These are phyloP conservation scores for Aplosporella prunicola DNA, from an alignment of 2,329 filamentous ascomycete species.

Conservation along the genomic window DNA sequence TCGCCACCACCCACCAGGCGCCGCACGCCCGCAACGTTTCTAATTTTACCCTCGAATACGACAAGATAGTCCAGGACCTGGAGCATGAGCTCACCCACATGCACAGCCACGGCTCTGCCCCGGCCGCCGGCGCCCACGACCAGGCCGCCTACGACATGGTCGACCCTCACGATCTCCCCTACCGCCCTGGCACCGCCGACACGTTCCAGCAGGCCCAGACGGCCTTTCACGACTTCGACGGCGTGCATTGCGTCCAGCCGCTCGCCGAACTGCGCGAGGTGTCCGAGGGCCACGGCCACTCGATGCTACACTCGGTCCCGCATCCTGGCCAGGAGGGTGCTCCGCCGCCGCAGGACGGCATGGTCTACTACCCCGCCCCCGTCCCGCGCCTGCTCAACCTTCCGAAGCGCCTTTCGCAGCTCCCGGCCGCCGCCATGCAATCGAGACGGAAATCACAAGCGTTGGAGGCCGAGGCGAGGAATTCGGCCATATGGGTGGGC, in stretches of 20 bases:
- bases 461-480: slow-evolving; percentile 47
- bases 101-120: slow-evolving; percentile 7
- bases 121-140: slow-evolving; percentile 1
- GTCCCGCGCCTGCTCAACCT: slow-evolving; percentile 91
- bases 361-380: slow-evolving; percentile 92
- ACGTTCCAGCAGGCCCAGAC: slow-evolving; percentile 57
- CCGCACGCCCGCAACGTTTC: slow-evolving; percentile 7
- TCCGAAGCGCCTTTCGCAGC: slow-evolving; percentile 74
- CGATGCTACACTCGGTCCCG: slow-evolving; percentile 38
- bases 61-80: slow-evolving; percentile 27
- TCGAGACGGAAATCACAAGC: slow-evolving; percentile 67
- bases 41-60: slow-evolving; percentile 26
- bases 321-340: slow-evolving; percentile 17
- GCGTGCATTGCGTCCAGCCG: slow-evolving; percentile 59
- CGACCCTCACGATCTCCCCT: slow-evolving; percentile 19
- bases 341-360: slow-evolving; percentile 60
- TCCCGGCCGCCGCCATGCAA: slow-evolving; percentile 52
- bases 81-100: slow-evolving; percentile 17
- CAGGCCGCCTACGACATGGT: slow-evolving; percentile 5
- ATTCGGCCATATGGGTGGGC: slow-evolving; percentile 41
- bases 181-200: slow-evolving; percentile 44
- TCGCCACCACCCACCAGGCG: background rate
- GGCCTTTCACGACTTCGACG: slow-evolving; percentile 74
- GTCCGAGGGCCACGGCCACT: slow-evolving; percentile 21
- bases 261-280: slow-evolving; percentile 5